Conservation (phyloP, 2,329 filamentous ascomycete genomes). For the Xylariaceae sp. region DNA sequence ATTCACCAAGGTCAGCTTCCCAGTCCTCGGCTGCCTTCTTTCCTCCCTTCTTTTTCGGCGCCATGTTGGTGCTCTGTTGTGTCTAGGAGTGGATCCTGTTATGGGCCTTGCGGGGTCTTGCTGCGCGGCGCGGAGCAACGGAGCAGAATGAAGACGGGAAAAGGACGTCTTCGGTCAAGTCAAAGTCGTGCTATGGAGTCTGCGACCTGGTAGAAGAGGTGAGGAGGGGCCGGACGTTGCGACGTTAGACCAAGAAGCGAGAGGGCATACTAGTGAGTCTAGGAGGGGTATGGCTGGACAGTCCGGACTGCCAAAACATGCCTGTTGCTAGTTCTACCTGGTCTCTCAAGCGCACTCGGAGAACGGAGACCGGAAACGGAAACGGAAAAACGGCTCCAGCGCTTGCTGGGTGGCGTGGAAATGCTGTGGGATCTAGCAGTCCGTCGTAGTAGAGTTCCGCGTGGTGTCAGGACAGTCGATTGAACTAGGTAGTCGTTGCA, state of each 20-base stretch:
- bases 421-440: background rate
- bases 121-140: background rate
- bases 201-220: conserved; percentile 1
- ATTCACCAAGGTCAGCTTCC: conserved; percentile 88
- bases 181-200: background rate
- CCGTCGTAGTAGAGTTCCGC: conserved; percentile 2
- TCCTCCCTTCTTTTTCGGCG: conserved; percentile 88
- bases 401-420: background rate
- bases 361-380: background rate
- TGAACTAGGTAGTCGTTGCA: background rate
- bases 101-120: background rate
- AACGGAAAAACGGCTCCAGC: background rate
- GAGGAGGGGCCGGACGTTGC: conserved; percentile 9
- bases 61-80: conserved; percentile 54
- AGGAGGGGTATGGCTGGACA: conserved; percentile 1
- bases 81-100: background rate
- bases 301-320: conserved; percentile 12
- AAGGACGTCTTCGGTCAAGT: conserved; percentile 2
- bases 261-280: background rate
- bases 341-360: conserved; percentile 10
- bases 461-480: background rate
- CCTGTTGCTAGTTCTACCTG: no score
- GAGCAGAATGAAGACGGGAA: background rate
- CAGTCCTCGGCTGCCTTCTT: conserved; percentile 87
- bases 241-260: conserved; percentile 3